Evolutionary conservation across 768 basidiomycete genomes (phyloP), one percentile per base, ranked within the genome.

Genomic region (Kwoniella dejecticola): DNA sequence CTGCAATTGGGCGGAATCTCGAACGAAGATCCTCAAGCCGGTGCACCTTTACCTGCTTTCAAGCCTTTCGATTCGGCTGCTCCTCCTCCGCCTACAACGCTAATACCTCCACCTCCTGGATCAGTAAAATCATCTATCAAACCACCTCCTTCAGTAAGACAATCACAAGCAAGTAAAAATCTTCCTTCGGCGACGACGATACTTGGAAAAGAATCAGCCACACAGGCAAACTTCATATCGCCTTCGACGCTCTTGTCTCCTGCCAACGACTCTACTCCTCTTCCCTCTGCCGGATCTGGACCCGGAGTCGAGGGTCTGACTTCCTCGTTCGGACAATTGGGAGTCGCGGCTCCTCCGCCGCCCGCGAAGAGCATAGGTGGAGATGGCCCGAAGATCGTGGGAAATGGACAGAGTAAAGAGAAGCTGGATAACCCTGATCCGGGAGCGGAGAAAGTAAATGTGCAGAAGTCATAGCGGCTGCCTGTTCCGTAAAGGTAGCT

Each of bases 191-290:
- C 57, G 29, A 26, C 26, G 23, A 52, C 60, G n/a, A 33, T n/a
- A 17, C 33, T 36, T 36, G 52, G 46, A 7, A 23, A 31, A 26
- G 56, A 48, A 29, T 31, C 60, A n/a, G n/a, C n/a, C n/a, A n/a
- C n/a, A 1, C 52, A 29, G 13, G 66, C 71, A 4, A 63, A 54
- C n/a, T 78, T 72, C 54, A 74, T 78, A 42, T 73, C 70, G 17
- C 75, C 77, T 10, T 66, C 67, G 12, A 71, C 74, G 0, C 50
- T 78, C 15, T 54, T 75, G 1, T 72, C 75, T 19, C 71, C 71
- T n/a, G 38, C 56, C 1, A 54, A 62, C 30, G 54, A 69, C 29
- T 36, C 45, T 17, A 42, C 54, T 6, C 46, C 46, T 30, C 49
- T 62, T 15, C 61, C 61, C 21, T 8, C 26, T 13, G 45, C 40